Percentiles rank a stretch among this genome's conserved stretches.
Evolutionary conservation across 768 basidiomycete genomes (phyloP).

Genomic region (Sistotremastrum suecicum): DNA sequence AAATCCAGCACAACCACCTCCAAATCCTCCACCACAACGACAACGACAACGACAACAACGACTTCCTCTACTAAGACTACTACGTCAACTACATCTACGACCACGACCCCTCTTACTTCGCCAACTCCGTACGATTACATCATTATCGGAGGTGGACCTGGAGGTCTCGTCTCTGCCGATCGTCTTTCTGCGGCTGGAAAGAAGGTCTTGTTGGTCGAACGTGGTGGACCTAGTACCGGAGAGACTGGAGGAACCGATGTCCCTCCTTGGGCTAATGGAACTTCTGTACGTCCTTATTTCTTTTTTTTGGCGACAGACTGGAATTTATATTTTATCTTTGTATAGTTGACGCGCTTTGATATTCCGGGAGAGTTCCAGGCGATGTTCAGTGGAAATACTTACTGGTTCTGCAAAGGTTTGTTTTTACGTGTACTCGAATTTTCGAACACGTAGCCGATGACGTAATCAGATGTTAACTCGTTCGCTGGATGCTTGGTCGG

Average conservation of each 20-base stretch:
- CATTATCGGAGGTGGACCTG: conserved; percentile 40
- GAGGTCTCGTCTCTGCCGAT: conserved; percentile 44
- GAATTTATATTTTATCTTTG: no score
- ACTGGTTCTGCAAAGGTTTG: conserved; percentile 51
- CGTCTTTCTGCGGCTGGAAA: conserved; percentile 47
- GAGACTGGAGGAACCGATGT: conserved; percentile 45
- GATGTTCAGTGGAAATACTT: conserved; percentile 41
- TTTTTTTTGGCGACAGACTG: no score
- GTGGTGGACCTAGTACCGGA: conserved; percentile 47
- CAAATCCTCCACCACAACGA: conserved; percentile 17
- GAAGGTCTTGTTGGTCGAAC: conserved; percentile 47
- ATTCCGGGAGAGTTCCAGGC: conserved; percentile 52
- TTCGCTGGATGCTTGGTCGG: conserved; percentile 54
- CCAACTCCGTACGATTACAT: conserved; percentile 36
- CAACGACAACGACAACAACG: conserved; percentile 19
- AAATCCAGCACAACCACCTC: conserved; percentile 15
- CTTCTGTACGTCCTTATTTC: no score
- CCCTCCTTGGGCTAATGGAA: conserved; percentile 27
- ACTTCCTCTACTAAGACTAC: conserved; percentile 22
- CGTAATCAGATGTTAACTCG: conserved; percentile 32
- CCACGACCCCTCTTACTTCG: conserved; percentile 8
- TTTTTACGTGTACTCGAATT: no score
- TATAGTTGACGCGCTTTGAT: conserved; percentile 50
- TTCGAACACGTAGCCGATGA: background rate
- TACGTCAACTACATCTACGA: conserved; percentile 10